Evolutionary conservation across 768 basidiomycete species (phyloP), one percentile per base, ranked within the genome.

Genomic region (Suillus decipiens): DNA sequence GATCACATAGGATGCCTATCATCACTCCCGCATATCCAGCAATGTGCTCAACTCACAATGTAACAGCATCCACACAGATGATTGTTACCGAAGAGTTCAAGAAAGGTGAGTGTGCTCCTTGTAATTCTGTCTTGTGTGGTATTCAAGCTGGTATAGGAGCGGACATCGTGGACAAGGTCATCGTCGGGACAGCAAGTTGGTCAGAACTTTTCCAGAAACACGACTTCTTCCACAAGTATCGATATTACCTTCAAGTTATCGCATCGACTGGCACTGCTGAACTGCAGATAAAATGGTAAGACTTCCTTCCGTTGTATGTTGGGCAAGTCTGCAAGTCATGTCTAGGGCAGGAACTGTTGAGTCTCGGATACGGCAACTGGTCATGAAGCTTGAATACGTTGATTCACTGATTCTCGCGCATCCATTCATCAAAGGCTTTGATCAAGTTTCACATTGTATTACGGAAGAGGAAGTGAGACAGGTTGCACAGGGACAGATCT

Each of bases 31-130:
- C 97, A 12, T 99, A 98, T 77, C 97, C 97, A 53, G 89, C 96
- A 7, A 99, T 99, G 96, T 99, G 96, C 75, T 87, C 96, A 31
- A 99, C 97, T 19, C 97, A 99, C 79, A 99, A 99, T 70, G 96
- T 99, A 64, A 95, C 95, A 59, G 86, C 87, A 48, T 97, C 95
- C 10, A 99, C 96, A 5, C 94, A 97, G 77, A 89, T 90, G 83
- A 92, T 99, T 61, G 95, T 97, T 82, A 96, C 92, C 0, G 89
- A 93, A 68, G 97, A 99, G 71, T 95, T 98, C 75, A 92, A 94
- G 79, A 88, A 90, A 82, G 95, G 95, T 91, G 61, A 60, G 8
- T 41, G 28, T 59, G 33, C 4, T 59, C 3, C 59, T 31, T 42
- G 33, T 45, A 11, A 11, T 33, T 22, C 31, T 17, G 17, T 2